Percentiles rank a stretch among this genome's conserved stretches.
Conservation (phyloP, 192 early-diverging fungal genomes). For the Podila epigama region DNA sequence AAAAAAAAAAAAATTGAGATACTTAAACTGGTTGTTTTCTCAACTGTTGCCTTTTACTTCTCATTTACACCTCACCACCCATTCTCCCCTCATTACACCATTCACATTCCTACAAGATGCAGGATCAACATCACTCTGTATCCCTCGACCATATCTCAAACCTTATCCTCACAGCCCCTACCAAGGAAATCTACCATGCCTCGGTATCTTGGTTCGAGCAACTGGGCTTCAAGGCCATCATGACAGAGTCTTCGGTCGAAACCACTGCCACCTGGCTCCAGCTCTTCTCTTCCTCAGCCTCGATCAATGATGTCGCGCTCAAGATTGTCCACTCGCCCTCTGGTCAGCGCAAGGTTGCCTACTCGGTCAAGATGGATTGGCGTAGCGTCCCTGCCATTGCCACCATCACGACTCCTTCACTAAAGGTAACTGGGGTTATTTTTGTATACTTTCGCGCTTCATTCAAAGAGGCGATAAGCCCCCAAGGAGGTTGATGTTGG, state of each 20-base stretch:
- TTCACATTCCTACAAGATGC: background rate
- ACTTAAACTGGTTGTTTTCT: too few relatives aligned
- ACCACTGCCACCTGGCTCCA: slow-evolving; percentile 42
- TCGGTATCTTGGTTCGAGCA: slow-evolving; percentile 35
- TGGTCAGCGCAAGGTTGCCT: slow-evolving; percentile 15
- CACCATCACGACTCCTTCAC: slow-evolving; percentile 31
- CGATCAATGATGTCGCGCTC: slow-evolving; percentile 16
- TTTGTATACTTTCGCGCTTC: background rate
- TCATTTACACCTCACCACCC: background rate
- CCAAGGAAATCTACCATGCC: slow-evolving; percentile 31
- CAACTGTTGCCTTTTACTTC: background rate
- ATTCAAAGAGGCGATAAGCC: too few relatives aligned
- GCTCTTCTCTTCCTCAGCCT: slow-evolving; percentile 16
- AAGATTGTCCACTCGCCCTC: slow-evolving; percentile 39
- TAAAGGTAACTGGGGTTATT: slow-evolving; percentile 34
- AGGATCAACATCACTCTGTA: slow-evolving; percentile 13
- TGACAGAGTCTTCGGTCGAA: slow-evolving; percentile 43
- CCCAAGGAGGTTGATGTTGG: too few relatives aligned
- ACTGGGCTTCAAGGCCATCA: slow-evolving; percentile 41
- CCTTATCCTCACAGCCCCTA: slow-evolving; percentile 36
- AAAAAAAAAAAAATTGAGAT: background rate
- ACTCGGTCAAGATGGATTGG: slow-evolving; percentile 47
- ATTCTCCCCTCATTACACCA: slow-evolving; percentile 2
- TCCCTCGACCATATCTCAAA: slow-evolving; percentile 38
- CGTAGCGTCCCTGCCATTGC: slow-evolving; percentile 41